Evolutionary conservation across 164 flowering plant species (phyloP).

Genomic region (Annona squamosa): DNA sequence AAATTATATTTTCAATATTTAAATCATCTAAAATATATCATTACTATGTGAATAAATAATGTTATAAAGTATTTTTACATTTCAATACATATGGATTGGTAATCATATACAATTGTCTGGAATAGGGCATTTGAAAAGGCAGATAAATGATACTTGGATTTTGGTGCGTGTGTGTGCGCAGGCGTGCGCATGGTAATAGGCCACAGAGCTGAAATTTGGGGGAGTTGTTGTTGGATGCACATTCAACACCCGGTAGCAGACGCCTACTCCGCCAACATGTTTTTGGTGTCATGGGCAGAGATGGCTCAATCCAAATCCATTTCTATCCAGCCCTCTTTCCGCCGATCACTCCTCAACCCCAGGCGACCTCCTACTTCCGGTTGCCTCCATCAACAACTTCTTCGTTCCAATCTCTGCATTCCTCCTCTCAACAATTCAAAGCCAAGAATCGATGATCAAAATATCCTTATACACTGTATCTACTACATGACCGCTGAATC

Average conservation of each 20-base stretch:
- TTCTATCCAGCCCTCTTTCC: slow-evolving; percentile 14
- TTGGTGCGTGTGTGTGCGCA: too few relatives aligned
- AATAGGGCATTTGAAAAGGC: too few relatives aligned
- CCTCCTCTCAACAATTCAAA: background rate
- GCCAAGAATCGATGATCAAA: background rate
- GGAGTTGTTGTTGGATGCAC: slow-evolving; percentile 43
- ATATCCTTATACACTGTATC: slow-evolving; percentile 5
- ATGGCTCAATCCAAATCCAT: slow-evolving; percentile 18
- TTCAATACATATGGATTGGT: too few relatives aligned
- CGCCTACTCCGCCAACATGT: slow-evolving; percentile 52
- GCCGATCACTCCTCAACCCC: slow-evolving; percentile 13
- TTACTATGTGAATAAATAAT: too few relatives aligned
- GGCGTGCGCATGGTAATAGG: slow-evolving; percentile 10
- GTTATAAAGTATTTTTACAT: too few relatives aligned
- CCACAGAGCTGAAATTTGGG: slow-evolving; percentile 40
- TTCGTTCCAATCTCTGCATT: slow-evolving; percentile 7
- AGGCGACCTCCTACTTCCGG: slow-evolving; percentile 4
- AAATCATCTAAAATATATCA: too few relatives aligned
- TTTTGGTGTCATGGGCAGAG: slow-evolving; percentile 38
- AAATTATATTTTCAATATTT: too few relatives aligned
- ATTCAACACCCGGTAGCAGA: slow-evolving; percentile 56
- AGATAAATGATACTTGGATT: too few relatives aligned
- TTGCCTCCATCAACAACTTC: slow-evolving; percentile 1
- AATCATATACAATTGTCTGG: too few relatives aligned
- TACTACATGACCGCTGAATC: slow-evolving; percentile 5